Conservation (phyloP, 768 basidiomycete genomes). For the Hemileccinum rubropunctum region DNA sequence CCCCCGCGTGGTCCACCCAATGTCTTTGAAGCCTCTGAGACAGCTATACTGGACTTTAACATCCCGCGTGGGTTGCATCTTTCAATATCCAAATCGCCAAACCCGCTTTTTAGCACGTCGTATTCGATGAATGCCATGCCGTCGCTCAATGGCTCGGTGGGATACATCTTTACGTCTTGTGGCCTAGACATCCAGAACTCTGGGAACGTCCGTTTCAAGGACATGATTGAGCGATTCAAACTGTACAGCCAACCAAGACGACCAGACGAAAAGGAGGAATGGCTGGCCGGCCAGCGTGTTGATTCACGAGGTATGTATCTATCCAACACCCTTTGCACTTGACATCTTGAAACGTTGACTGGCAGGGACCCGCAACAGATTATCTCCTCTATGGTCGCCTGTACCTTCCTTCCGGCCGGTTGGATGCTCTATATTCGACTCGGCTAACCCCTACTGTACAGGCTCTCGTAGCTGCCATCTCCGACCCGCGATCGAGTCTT, state of each 20-base stretch:
- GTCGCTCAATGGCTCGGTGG: slow-evolving; percentile 87
- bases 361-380: slow-evolving; percentile 46
- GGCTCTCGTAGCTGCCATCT: slow-evolving; percentile 81
- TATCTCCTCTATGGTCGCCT: slow-evolving; percentile 92
- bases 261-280: slow-evolving; percentile 79
- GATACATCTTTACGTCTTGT: slow-evolving; percentile 91
- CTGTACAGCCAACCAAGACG: slow-evolving; percentile 77
- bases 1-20: slow-evolving; percentile 8
- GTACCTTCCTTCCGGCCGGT: slow-evolving; percentile 82
- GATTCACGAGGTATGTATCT: slow-evolving; percentile 64
- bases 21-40: slow-evolving; percentile 5
- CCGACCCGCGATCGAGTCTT: slow-evolving; percentile 61
- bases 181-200: slow-evolving; percentile 71
- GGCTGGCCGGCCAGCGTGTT: slow-evolving; percentile 75
- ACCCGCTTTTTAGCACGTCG: slow-evolving; percentile 83
- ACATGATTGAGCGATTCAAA: slow-evolving; percentile 86
- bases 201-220: slow-evolving; percentile 74
- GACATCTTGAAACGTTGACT: slow-evolving; percentile 21
- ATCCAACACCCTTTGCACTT: background rate
- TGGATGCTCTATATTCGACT: slow-evolving; percentile 88
- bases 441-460: slow-evolving; percentile 78
- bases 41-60: slow-evolving; percentile 89
- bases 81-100: slow-evolving; percentile 85
- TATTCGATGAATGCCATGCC: slow-evolving; percentile 94
- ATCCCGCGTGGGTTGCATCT: slow-evolving; percentile 80